phyloP scores from a whole-genome alignment of 192 early-diverging fungal species.

The Globomyces pollinis-pini region DNA sequence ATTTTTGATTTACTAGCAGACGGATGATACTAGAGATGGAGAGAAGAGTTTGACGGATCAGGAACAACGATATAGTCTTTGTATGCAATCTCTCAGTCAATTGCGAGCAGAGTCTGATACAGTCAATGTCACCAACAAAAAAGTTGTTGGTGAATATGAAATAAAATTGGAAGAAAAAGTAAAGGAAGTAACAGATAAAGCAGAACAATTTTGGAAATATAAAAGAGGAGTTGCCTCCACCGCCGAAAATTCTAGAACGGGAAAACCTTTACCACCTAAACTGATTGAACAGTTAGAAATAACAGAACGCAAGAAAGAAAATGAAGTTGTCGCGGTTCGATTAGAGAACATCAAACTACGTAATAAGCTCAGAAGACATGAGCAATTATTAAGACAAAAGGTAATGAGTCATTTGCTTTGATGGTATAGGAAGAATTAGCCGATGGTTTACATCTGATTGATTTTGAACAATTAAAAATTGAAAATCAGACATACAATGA shows the following conservation, averaged over 20 bases:
- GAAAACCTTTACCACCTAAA: slow-evolving; percentile 38
- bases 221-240: slow-evolving; percentile 34
- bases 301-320: slow-evolving; percentile 45
- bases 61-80: slow-evolving; percentile 40
- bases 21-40: slow-evolving; percentile 43
- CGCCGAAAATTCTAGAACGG: slow-evolving; percentile 47
- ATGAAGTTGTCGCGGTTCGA: slow-evolving; percentile 45
- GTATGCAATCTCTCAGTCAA: slow-evolving; percentile 28
- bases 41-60: slow-evolving; percentile 47
- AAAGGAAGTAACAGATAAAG: slow-evolving; percentile 30
- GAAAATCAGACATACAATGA: slow-evolving; percentile 61
- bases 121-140: slow-evolving; percentile 28
- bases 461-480: slow-evolving; percentile 61
- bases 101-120: slow-evolving; percentile 27
- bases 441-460: slow-evolving; percentile 56
- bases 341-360: slow-evolving; percentile 55
- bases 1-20: slow-evolving; percentile 20
- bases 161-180: slow-evolving; percentile 34
- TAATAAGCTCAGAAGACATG: slow-evolving; percentile 46
- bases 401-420: no score
- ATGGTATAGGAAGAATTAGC: slow-evolving; percentile 62
- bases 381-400: slow-evolving; percentile 47
- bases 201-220: slow-evolving; percentile 42
- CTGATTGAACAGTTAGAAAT: slow-evolving; percentile 40
- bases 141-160: slow-evolving; percentile 34